phyloP scores from a whole-genome alignment of 176 grass and related monocot genomes.

The Echinochloa phyllopogon region DNA sequence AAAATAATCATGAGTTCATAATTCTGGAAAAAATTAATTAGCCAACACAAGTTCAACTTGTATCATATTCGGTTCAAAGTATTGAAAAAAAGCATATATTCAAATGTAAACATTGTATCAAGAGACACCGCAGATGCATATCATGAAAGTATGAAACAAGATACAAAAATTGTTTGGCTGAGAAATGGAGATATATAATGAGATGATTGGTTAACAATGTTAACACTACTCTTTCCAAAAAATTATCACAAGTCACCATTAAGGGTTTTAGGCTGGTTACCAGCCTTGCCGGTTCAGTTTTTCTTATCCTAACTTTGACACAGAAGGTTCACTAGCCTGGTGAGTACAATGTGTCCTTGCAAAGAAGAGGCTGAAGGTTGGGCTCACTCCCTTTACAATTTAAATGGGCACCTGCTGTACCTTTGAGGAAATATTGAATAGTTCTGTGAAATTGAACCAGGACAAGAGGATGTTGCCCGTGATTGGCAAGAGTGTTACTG shows the following conservation, averaged over 20 bases:
- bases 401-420: not conserved
- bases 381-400: not conserved
- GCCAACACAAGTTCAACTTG: not conserved
- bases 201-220: not conserved
- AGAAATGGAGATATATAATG: not conserved
- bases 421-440: not conserved
- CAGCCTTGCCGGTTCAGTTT: not conserved
- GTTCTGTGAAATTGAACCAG: not conserved
- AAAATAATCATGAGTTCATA: conserved; percentile 31
- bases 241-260: not conserved
- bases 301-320: not conserved
- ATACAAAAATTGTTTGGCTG: not conserved
- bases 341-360: not conserved
- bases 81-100: conserved; percentile 20
- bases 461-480: not conserved
- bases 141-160: not conserved
- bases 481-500: not conserved
- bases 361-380: not conserved
- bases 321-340: not conserved
- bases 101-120: conserved; percentile 6
- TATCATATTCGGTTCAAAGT: not conserved
- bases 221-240: not conserved
- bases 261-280: not conserved
- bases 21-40: conserved; percentile 7
- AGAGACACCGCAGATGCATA: not conserved